Evolutionary conservation across 2,329 filamentous ascomycete genomes (phyloP).

Genomic region (Dactylellina sp.): DNA sequence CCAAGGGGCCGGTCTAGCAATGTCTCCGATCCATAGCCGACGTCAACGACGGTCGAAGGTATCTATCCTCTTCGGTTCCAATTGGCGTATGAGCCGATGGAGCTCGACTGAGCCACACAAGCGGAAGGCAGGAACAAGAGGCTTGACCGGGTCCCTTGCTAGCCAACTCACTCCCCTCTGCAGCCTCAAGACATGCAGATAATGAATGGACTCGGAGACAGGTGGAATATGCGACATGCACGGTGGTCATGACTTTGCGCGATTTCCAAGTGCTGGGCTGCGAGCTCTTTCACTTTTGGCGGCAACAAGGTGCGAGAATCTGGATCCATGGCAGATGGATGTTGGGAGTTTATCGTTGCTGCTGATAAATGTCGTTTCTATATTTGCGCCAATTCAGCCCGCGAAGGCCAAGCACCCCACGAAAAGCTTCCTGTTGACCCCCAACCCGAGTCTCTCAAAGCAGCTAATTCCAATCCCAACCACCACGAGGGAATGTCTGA

Average conservation of each 20-base stretch:
- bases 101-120: conserved; percentile 42
- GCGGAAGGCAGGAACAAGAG: conserved; percentile 39
- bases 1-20: no score
- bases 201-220: background rate
- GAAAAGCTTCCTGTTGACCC: conserved; percentile 31
- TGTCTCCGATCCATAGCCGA: conserved; percentile 12
- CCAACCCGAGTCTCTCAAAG: conserved; percentile 30
- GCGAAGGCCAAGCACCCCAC: conserved; percentile 24
- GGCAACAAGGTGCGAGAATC: background rate
- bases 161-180: conserved; percentile 13
- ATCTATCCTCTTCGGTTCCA: conserved; percentile 7
- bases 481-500: conserved; percentile 3
- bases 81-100: conserved; percentile 8
- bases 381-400: conserved; percentile 30
- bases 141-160: conserved; percentile 40
- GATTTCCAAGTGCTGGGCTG: conserved; percentile 35
- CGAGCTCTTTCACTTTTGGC: conserved; percentile 41
- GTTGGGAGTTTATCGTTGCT: conserved; percentile 2
- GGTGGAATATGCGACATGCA: conserved; percentile 5
- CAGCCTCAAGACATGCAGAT: conserved; percentile 12
- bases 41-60: conserved; percentile 12
- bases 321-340: conserved; percentile 13
- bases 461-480: conserved; percentile 11
- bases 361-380: conserved; percentile 13
- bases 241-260: conserved; percentile 32